phyloP scores from a whole-genome alignment of 768 basidiomycete genomes.

The Melanogaster broomeanus region DNA sequence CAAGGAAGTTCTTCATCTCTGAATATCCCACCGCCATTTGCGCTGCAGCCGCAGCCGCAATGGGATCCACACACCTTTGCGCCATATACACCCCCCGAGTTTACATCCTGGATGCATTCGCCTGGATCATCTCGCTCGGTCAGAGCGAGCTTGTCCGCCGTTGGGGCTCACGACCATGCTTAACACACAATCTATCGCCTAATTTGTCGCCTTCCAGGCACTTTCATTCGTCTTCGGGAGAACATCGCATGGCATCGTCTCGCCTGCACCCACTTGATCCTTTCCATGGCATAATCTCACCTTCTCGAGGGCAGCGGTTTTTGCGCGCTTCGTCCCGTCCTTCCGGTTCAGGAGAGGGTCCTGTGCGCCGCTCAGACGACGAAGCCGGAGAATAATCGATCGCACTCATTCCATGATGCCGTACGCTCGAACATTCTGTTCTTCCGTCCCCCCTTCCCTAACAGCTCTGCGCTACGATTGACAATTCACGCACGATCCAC shows the following conservation, averaged over 20 bases:
- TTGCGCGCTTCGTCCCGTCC: constrained; percentile 13
- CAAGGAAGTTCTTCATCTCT: constrained; percentile 7
- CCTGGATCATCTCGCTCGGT: constrained; percentile 39
- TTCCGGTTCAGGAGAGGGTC: constrained; percentile 14
- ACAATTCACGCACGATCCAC: constrained; percentile 20
- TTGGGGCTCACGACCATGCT: constrained; percentile 16
- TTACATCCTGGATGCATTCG: constrained; percentile 35
- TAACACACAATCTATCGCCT: constrained; percentile 6
- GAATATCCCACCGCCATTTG: constrained; percentile 55
- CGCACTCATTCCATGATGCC: constrained; percentile 13
- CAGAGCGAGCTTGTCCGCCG: constrained; percentile 21
- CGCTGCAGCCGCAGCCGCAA: constrained; percentile 65
- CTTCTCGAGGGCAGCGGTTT: constrained; percentile 17
- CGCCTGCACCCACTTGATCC: constrained; percentile 13
- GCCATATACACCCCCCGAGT: constrained; percentile 38
- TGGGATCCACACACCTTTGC: constrained; percentile 54
- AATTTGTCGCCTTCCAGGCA: constrained; percentile 12
- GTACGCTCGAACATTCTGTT: constrained; percentile 11
- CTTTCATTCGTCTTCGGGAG: constrained; percentile 13
- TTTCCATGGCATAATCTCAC: constrained; percentile 15
- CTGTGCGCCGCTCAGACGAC: constrained; percentile 22
- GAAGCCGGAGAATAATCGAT: constrained; percentile 16
- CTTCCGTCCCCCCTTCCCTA: not conserved
- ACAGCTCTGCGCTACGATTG: constrained; percentile 19
- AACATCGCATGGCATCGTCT: constrained; percentile 8